phyloP scores from a whole-genome alignment of 1,284 basidiomycete species.

The Cutaneotrichosporon spelunceum region DNA sequence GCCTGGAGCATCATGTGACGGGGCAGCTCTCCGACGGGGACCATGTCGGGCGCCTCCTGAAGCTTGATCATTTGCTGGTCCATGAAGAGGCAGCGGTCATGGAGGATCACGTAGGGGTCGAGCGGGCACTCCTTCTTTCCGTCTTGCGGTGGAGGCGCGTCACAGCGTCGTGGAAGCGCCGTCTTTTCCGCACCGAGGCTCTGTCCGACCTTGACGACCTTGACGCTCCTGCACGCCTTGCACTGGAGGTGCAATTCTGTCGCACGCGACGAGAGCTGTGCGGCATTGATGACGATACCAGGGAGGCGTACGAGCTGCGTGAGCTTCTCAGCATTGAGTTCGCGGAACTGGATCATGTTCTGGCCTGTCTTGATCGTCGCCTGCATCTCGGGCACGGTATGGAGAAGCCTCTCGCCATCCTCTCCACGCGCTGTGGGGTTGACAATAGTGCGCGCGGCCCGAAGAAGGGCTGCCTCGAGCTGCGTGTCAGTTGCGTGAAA shows the following conservation, averaged over 20 bases:
- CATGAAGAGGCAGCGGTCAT: conserved; percentile 90
- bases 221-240: conserved; percentile 81
- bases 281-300: conserved; percentile 97
- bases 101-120: conserved; percentile 94
- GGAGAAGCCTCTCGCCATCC: conserved; percentile 30
- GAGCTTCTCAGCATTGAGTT: conserved; percentile 89
- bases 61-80: conserved; percentile 96
- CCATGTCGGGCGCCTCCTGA: conserved; percentile 99
- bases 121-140: conserved; percentile 88
- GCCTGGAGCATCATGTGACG: conserved; percentile 90
- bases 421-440: conserved; percentile 61
- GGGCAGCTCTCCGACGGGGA: conserved; percentile 96
- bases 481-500: conserved; percentile 52
- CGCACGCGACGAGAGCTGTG: conserved; percentile 86
- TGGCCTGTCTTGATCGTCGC: conserved; percentile 82
- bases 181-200: conserved; percentile 81
- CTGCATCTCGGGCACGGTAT: conserved; percentile 80
- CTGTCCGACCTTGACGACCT: conserved; percentile 71
- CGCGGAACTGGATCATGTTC: conserved; percentile 90
- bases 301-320: conserved; percentile 95
- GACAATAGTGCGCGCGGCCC: conserved; percentile 73
- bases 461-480: conserved; percentile 85
- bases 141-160: conserved; percentile 63
- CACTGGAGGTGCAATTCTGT: conserved; percentile 91
- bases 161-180: conserved; percentile 79